These are phyloP conservation scores for Xanthoceras sorbifolium DNA, from an alignment of 345 rosid species.

Conservation along the genomic window DNA sequence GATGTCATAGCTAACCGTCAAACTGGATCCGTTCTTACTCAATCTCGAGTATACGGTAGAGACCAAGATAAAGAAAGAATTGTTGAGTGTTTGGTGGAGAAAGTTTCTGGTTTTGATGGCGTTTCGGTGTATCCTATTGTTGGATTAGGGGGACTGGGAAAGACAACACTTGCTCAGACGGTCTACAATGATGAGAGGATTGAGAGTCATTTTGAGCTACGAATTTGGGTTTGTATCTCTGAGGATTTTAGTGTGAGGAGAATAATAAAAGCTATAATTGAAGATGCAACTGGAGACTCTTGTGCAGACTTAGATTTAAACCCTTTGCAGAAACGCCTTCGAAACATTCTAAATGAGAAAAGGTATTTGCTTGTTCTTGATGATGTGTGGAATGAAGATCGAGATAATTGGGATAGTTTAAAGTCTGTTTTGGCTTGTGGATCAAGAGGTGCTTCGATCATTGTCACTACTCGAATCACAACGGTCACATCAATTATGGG, in stretches of 20 bases:
- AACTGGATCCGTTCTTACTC: no score
- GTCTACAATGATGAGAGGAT: conserved; percentile 1
- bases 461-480: neutral
- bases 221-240: conserved; percentile 10
- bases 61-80: neutral
- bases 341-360: neutral
- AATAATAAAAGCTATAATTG: no score
- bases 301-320: neutral
- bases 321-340: neutral
- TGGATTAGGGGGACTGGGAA: no score
- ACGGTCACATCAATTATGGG: conserved; percentile 9
- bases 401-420: conserved; percentile 1
- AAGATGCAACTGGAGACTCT: neutral
- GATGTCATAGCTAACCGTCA: no score
- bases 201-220: neutral
- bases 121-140: no score
- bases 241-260: neutral
- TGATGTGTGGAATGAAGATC: conserved; percentile 15
- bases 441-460: neutral
- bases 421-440: neutral
- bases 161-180: no score
- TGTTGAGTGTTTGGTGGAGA: no score
- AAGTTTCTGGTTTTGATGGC: no score
- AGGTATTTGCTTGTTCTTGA: no score
- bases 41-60: neutral